Base-by-base conservation (phyloP, 164 flowering plant species). In the Umbellularia californica region DNA sequence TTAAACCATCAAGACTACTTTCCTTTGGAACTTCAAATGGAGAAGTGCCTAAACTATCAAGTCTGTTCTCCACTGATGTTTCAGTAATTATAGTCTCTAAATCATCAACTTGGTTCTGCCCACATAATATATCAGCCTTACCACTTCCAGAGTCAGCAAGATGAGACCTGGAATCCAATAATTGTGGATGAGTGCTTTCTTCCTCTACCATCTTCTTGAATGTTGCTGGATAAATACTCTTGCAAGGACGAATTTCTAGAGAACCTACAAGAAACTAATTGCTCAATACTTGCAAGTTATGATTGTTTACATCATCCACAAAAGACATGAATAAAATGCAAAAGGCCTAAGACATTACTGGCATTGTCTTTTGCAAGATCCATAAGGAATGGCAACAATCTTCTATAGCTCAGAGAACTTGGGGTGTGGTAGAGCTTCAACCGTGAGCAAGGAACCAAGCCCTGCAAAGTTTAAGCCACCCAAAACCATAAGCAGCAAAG, bases 301-400 rank as follows among this genome's bases (percentile, higher is more conserved):
- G 13, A 17, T 28, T 35, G 17, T 13, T 2, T 33, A 67, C 47
- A 41, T 60, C 13, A 55, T 17, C 20, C 55, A 10, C 65, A 23
- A 68, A 77, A n/a, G 25, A n/a, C 9, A 17, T 7, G 69, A 50
- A 22, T 23, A 62, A 63, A 23, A 70, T 19, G 68, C 20, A 50
- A 67, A 72, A 60, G 25, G 30, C 15, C 50, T 10, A 13, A 74
- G 55, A 69, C 63, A 17, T 87, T 84, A 90, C 87, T 28, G 13
- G 81, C 76, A 71, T 75, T 64, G 52, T 79, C 83, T 66, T 85
- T 79, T 1, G 83, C 74, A 50, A 85, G 73, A 70, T 85, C 85
- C 79, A 79, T 83, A 60, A 90, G 85, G 77, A 69, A 87, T 25
- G 95, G 95, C 70, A 89, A 87, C 83, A 88, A 67, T 76, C 90